Conservation (phyloP, 306 rosid species). For the Sindora glabra region DNA sequence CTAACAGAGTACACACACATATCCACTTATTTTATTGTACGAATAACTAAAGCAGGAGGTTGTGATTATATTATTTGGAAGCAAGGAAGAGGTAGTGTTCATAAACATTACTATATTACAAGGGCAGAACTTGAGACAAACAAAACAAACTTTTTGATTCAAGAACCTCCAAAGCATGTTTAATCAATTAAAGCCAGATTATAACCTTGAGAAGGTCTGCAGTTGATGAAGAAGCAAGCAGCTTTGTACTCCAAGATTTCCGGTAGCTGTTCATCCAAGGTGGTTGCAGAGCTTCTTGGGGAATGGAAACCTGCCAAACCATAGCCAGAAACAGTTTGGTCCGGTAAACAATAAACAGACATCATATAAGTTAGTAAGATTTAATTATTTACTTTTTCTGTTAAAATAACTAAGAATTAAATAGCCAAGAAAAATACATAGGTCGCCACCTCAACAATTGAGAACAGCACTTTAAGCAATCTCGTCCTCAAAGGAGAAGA, state of each 20-base stretch:
- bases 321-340: constrained; percentile 4
- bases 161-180: constrained; percentile 10
- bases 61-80: too few relatives aligned
- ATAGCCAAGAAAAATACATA: constrained; percentile 4
- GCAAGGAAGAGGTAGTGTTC: too few relatives aligned
- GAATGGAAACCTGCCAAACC: constrained; percentile 49
- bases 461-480: constrained; percentile 49
- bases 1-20: neutral
- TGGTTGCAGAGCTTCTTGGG: constrained; percentile 51
- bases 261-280: constrained; percentile 45
- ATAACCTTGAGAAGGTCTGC: constrained; percentile 67
- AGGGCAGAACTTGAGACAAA: neutral
- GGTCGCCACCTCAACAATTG: constrained; percentile 56
- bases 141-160: neutral
- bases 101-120: too few relatives aligned
- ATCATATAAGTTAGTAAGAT: too few relatives aligned
- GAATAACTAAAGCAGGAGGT: too few relatives aligned
- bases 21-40: neutral
- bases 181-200: neutral
- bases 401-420: too few relatives aligned
- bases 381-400: too few relatives aligned
- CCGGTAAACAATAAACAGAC: neutral
- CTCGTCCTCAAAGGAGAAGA: constrained; percentile 47
- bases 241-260: constrained; percentile 49
- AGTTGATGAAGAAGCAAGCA: constrained; percentile 41